These are phyloP conservation scores for Trichothecium sympodiale DNA, from an alignment of 2,329 filamentous ascomycete genomes.

Conservation along the genomic window DNA sequence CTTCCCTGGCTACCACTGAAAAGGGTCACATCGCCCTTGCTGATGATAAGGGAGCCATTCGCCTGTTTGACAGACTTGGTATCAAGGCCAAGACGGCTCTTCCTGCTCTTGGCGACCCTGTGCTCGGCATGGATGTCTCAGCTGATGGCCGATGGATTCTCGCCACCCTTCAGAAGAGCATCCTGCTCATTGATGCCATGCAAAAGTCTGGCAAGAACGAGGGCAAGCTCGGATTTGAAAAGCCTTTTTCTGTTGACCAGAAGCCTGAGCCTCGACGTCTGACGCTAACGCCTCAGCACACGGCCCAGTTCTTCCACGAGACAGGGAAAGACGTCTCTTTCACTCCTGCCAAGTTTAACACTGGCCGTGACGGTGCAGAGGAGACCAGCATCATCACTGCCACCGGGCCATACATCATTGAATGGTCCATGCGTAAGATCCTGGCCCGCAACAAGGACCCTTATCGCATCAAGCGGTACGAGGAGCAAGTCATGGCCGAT, in stretches of 20 bases:
- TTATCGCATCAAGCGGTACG: conserved; percentile 94
- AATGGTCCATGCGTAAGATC: conserved; percentile 91
- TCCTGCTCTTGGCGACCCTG: conserved; percentile 86
- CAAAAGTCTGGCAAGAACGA: conserved; percentile 93
- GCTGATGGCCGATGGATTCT: conserved; percentile 94
- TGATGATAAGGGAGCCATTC: conserved; percentile 95
- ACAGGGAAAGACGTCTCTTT: conserved; percentile 80
- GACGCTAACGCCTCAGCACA: conserved; percentile 78
- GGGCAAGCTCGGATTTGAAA: conserved; percentile 96
- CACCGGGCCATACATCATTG: conserved; percentile 91
- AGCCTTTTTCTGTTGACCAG: conserved; percentile 78
- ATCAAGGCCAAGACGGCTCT: conserved; percentile 98
- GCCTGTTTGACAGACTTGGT: conserved; percentile 89
- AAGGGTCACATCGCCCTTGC: conserved; percentile 96
- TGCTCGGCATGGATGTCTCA: conserved; percentile 88
- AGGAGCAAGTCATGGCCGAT: conserved; percentile 91
- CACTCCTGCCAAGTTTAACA: conserved; percentile 89
- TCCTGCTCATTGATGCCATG: conserved; percentile 82
- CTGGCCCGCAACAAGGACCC: conserved; percentile 70
- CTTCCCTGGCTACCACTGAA: conserved; percentile 83
- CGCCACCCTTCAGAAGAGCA: conserved; percentile 86
- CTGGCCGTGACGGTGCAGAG: conserved; percentile 56
- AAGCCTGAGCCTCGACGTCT: conserved; percentile 91
- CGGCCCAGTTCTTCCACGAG: conserved; percentile 95
- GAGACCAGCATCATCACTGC: conserved; percentile 96